These are phyloP conservation scores for Apiospora saccharicola DNA, from an alignment of 2,329 filamentous ascomycete genomes.

Conservation along the genomic window DNA sequence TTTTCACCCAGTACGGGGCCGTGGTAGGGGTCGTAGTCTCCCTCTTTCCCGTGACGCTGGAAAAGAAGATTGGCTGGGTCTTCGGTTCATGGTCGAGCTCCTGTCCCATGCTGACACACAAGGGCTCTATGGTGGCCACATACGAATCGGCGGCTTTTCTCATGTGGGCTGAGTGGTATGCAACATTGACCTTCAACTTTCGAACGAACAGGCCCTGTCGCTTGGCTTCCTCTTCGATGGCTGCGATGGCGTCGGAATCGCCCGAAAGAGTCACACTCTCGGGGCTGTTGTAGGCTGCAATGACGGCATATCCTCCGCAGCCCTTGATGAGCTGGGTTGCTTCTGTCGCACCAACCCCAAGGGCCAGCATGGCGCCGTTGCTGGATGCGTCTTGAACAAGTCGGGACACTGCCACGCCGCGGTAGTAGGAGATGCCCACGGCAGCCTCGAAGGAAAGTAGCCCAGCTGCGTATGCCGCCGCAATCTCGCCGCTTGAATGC, in stretches of 20 bases:
- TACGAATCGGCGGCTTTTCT: conserved; percentile 33
- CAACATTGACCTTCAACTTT: conserved; percentile 38
- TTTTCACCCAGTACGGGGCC: conserved; percentile 27
- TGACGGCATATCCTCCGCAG: conserved; percentile 22
- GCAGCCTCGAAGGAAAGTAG: conserved; percentile 36
- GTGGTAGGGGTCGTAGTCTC: conserved; percentile 26
- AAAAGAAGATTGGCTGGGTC: conserved; percentile 23
- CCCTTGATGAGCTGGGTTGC: conserved; percentile 12
- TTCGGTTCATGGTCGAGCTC: conserved; percentile 26
- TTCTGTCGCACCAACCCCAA: conserved; percentile 33
- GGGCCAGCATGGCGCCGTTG: conserved; percentile 42
- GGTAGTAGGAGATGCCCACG: conserved; percentile 30
- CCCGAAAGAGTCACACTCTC: conserved; percentile 43
- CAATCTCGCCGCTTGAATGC: conserved; percentile 50
- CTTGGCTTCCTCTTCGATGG: conserved; percentile 32
- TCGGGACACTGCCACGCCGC: conserved; percentile 26
- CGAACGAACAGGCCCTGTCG: conserved; percentile 35
- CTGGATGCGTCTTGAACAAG: neutral
- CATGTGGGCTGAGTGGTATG: conserved; percentile 47
- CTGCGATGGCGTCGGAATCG: conserved; percentile 33
- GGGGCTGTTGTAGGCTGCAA: conserved; percentile 44
- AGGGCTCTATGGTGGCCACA: conserved; percentile 27
- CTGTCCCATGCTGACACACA: conserved; percentile 6
- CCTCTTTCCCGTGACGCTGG: conserved; percentile 33
- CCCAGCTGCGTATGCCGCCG: conserved; percentile 42